Evolutionary conservation across 371 early-diverging fungal genomes (phyloP).

Genomic region (Rhizopus arrhizus): DNA sequence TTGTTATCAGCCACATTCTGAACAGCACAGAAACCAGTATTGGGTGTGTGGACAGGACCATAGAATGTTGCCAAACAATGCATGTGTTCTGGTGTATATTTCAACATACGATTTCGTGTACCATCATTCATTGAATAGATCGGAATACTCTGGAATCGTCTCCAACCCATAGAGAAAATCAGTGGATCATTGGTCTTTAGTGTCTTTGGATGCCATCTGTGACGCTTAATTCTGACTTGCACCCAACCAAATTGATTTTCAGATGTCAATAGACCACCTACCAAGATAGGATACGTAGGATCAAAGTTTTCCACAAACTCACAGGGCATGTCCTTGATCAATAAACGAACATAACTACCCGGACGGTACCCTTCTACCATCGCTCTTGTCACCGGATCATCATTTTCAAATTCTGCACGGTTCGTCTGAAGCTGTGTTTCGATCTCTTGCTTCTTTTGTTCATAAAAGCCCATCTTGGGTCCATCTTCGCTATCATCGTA

Average conservation of each 20-base stretch:
- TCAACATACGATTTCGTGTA: slow-evolving; percentile 95
- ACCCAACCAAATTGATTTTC: slow-evolving; percentile 94
- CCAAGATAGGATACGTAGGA: slow-evolving; percentile 83
- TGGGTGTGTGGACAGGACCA: slow-evolving; percentile 91
- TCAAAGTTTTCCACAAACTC: slow-evolving; percentile 93
- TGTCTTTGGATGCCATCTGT: slow-evolving; percentile 96
- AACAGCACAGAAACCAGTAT: slow-evolving; percentile 95
- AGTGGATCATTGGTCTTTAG: slow-evolving; percentile 98
- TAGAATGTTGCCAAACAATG: slow-evolving; percentile 96
- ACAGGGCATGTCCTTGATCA: slow-evolving; percentile 86
- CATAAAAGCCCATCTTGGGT: slow-evolving; percentile 79
- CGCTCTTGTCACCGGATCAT: slow-evolving; percentile 75
- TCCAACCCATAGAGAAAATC: slow-evolving; percentile 98
- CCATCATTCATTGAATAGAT: slow-evolving; percentile 93
- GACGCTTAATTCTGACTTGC: slow-evolving; percentile 95
- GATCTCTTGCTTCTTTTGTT: slow-evolving; percentile 85
- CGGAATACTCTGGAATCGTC: slow-evolving; percentile 96
- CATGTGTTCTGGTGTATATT: slow-evolving; percentile 99
- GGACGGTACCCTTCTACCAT: slow-evolving; percentile 86
- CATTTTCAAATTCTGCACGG: slow-evolving; percentile 83
- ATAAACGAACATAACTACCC: slow-evolving; percentile 91
- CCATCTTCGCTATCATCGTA: slow-evolving; percentile 79
- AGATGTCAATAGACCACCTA: slow-evolving; percentile 86
- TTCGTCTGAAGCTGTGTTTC: slow-evolving; percentile 81
- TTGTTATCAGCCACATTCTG: slow-evolving; percentile 74